Base-by-base conservation (phyloP, 2,329 filamentous ascomycete genomes). In the Monosporascus sp. region DNA sequence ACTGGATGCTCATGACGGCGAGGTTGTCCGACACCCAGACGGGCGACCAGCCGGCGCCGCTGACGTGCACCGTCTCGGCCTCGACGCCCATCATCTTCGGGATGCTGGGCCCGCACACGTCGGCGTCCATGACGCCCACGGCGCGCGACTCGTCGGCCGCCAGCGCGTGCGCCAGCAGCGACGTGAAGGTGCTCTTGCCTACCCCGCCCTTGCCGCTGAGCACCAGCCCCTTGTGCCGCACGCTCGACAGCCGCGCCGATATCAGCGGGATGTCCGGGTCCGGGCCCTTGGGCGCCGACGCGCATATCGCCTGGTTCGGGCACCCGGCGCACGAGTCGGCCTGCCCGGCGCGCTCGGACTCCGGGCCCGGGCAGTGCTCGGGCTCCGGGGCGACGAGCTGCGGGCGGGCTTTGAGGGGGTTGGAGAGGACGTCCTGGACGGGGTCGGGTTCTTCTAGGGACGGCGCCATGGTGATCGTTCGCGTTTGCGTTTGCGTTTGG, bases 81-180 rank as follows among this genome's bases (percentile, higher is more conserved):
- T 97, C 92, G 1, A 97, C 93, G 37, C 94, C 94, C 86, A 99
- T 92, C 93, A 99, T 97, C 75, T 97, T 97, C 20, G 94, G 94
- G 64, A 99, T 97, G 58, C 85, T 90, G 1, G 94, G 94, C 0
- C 94, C 94, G 72, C 91, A 97, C 57, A 99, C 96, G 70, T 99
- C 94, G 6, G 94, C 95, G 72, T 99, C 94, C 90, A 97, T 97
- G 62, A 99, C 87, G 20, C 93, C 94, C 27, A 99, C 89, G 1
- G 84, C 90, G 52, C 77, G 87, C 46, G 87, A 83, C 0, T 87
- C 84, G 69, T 95, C 90, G 15, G 83, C 82, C 1, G 94, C 90
- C 63, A 99, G 95, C 1, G 89, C 92, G 68, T 96, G 90, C 2
- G 89, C 88, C 18, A 97, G 83, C 63, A 97, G 83, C 2, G 85